A percentile compares a stretch with the other conserved stretches of the same genome.
phyloP scores from a whole-genome alignment of 345 rosid genomes.

The Eucalyptus regnans region DNA sequence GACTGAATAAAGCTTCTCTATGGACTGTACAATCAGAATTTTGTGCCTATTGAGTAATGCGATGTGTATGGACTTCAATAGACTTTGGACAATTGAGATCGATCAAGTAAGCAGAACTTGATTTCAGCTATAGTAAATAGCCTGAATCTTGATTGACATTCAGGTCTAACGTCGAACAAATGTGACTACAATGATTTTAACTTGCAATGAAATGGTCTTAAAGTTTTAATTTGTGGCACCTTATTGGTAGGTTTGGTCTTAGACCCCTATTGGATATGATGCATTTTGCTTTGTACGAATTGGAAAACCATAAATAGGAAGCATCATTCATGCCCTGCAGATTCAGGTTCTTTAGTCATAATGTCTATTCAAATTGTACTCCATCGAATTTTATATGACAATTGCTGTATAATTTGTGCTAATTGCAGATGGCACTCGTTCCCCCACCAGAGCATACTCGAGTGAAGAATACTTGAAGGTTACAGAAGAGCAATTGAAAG shows the following conservation, averaged over 20 bases:
- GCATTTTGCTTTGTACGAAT: neutral
- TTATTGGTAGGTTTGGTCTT: neutral
- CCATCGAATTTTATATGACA: neutral
- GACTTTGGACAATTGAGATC: neutral
- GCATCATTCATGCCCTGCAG: neutral
- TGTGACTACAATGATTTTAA: neutral
- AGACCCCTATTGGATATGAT: neutral
- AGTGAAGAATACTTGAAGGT: constrained; percentile 68
- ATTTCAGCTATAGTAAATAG: neutral
- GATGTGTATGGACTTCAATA: neutral
- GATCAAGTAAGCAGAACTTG: neutral
- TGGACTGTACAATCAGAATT: neutral
- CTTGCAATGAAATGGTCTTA: neutral
- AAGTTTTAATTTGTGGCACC: neutral
- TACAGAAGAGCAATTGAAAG: constrained; percentile 79
- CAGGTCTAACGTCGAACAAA: neutral
- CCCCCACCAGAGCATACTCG: constrained; percentile 44
- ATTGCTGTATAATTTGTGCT: neutral
- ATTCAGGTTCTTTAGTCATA: neutral
- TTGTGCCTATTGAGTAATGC: neutral
- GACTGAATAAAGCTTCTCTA: neutral
- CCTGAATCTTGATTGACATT: neutral
- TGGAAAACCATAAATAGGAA: neutral
- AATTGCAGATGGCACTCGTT: constrained; percentile 43
- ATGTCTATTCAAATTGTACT: neutral